Evolutionary conservation across 148 eudicot species (phyloP).

Genomic region (Silene uniflora): DNA sequence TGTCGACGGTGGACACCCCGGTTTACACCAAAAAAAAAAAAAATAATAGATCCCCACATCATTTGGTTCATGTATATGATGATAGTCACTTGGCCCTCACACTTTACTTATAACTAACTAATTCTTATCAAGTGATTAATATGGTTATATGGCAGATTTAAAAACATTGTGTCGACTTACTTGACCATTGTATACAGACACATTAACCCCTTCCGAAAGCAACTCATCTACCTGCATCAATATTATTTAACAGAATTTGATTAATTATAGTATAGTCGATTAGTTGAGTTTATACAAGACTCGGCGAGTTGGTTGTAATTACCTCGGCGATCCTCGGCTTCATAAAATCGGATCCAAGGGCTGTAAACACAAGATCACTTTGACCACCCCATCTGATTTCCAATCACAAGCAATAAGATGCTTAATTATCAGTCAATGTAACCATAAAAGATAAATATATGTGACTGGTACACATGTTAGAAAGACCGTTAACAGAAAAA

Average conservation of each 20-base stretch:
- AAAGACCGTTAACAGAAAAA: too few relatives aligned
- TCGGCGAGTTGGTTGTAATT: not conserved
- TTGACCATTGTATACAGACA: slow-evolving; percentile 65
- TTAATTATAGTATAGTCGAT: not conserved
- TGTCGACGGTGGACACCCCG: too few relatives aligned
- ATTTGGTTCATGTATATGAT: too few relatives aligned
- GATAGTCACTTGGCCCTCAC: too few relatives aligned
- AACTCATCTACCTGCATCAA: slow-evolving; percentile 55
- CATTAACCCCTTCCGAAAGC: slow-evolving; percentile 46
- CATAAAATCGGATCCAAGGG: slow-evolving; percentile 70
- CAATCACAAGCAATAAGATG: not conserved
- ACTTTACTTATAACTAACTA: not conserved
- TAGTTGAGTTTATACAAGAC: not conserved
- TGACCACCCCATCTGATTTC: slow-evolving; percentile 75
- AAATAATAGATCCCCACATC: too few relatives aligned
- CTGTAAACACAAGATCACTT: slow-evolving; percentile 43
- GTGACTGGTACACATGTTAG: too few relatives aligned
- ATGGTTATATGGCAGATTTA: too few relatives aligned
- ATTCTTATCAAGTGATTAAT: too few relatives aligned
- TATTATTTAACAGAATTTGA: not conserved
- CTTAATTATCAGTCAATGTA: not conserved
- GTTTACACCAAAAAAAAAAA: too few relatives aligned
- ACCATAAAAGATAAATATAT: too few relatives aligned
- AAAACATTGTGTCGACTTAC: slow-evolving; percentile 28
- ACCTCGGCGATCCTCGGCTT: slow-evolving; percentile 83